These are phyloP conservation scores for Ganoderma resinaceum DNA, from an alignment of 1,284 basidiomycete genomes.

Conservation along the genomic window DNA sequence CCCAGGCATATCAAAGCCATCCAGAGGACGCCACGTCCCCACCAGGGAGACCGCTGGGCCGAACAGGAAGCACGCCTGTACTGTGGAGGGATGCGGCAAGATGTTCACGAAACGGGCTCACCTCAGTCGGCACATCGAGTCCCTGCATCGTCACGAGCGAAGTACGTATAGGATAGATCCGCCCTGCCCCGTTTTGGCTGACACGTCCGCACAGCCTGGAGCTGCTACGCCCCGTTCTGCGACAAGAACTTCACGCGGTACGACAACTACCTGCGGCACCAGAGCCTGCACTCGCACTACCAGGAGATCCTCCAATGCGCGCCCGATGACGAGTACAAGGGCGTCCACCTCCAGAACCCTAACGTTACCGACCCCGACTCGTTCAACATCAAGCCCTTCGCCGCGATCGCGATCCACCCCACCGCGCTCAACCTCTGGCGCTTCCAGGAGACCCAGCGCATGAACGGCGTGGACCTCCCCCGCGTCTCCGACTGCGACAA, in stretches of 20 bases:
- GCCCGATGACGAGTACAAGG: conserved; percentile 26
- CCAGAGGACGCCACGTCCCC: conserved; percentile 73
- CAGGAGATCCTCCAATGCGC: conserved; percentile 33
- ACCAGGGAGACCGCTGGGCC: conserved; percentile 42
- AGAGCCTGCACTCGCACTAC: conserved; percentile 26
- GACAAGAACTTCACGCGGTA: conserved; percentile 22
- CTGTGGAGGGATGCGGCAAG: conserved; percentile 73
- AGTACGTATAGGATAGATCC: conserved; percentile 54
- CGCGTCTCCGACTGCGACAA: conserved; percentile 3
- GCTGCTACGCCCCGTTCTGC: conserved; percentile 29
- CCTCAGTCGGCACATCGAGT: conserved; percentile 78
- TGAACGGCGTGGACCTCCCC: conserved; percentile 7
- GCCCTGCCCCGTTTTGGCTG: not conserved
- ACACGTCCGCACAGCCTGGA: conserved; percentile 10
- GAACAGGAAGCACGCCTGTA: conserved; percentile 62
- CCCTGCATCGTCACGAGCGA: conserved; percentile 81
- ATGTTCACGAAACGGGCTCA: conserved; percentile 80
- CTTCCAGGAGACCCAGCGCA: conserved; percentile 16
- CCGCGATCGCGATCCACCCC: conserved; percentile 17
- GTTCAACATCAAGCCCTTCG: conserved; percentile 23
- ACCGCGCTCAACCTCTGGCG: conserved; percentile 18
- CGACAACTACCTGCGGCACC: conserved; percentile 31
- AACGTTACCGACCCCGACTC: not conserved
- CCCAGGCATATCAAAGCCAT: conserved; percentile 76
- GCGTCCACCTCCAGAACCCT: conserved; percentile 25